Evolutionary conservation across 2,329 filamentous ascomycete species (phyloP).

Genomic region (Leptographium galeiforme): DNA sequence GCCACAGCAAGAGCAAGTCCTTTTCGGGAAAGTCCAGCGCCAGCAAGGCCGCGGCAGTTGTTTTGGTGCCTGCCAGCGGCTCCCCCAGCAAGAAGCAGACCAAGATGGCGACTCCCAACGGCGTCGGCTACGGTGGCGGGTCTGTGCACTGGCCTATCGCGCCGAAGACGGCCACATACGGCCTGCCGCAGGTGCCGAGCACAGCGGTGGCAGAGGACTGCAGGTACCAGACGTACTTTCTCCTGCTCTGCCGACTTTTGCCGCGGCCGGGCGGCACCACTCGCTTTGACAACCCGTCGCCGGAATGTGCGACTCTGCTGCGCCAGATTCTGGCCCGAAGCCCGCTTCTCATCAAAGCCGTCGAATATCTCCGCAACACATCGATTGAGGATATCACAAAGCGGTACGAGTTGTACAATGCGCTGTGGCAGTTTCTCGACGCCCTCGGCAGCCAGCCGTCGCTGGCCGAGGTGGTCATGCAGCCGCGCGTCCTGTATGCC

Average conservation of each 20-base stretch:
- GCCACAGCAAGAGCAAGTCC: background rate
- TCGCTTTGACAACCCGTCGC: background rate
- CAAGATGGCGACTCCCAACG: background rate
- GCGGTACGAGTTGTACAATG: slow-evolving; percentile 19
- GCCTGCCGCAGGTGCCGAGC: too few species aligned
- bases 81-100: background rate
- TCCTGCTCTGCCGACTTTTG: background rate
- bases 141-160: background rate
- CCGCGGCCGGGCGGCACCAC: background rate
- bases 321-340: slow-evolving; percentile 9
- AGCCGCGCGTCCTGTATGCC: slow-evolving; percentile 19
- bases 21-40: background rate
- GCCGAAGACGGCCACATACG: background rate
- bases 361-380: slow-evolving; percentile 14
- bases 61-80: background rate
- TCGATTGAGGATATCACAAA: slow-evolving; percentile 16
- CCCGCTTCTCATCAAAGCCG: slow-evolving; percentile 13
- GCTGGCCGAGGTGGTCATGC: slow-evolving; percentile 19
- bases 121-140: slow-evolving; percentile 4
- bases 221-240: background rate
- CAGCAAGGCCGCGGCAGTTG: background rate
- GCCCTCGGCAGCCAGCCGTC: slow-evolving; percentile 19
- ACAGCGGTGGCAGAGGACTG: background rate
- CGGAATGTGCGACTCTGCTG: background rate
- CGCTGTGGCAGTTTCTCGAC: slow-evolving; percentile 25